A percentile compares a stretch with the other conserved stretches of the same genome.
These are phyloP conservation scores for Globisporangium middletonii DNA, from an alignment of 352 stramenopile species.

Conservation along the genomic window DNA sequence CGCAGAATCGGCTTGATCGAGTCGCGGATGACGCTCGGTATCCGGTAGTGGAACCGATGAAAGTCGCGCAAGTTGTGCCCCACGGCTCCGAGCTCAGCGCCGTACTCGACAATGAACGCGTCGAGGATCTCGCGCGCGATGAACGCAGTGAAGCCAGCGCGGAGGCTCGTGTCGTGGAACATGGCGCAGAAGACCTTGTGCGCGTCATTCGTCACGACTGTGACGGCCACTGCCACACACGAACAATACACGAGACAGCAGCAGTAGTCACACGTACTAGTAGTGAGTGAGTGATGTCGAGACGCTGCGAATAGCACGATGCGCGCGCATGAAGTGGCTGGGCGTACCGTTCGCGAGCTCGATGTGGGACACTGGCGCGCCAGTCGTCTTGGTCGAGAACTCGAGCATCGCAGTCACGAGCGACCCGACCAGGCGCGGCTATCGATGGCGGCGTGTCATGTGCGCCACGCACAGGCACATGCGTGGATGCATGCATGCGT, in stretches of 20 bases:
- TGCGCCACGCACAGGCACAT: background rate
- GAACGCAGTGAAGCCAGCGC: conserved; percentile 76
- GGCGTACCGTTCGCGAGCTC: conserved; percentile 69
- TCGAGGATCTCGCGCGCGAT: conserved; percentile 85
- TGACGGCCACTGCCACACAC: conserved; percentile 61
- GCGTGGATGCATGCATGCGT: background rate
- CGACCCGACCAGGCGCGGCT: conserved; percentile 87
- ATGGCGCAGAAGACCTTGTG: conserved; percentile 90
- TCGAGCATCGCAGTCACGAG: conserved; percentile 90
- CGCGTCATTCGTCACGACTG: conserved; percentile 83
- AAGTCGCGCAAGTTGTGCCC: conserved; percentile 91
- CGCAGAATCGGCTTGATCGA: conserved; percentile 79
- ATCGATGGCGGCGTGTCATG: background rate
- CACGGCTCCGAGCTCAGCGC: conserved; percentile 66
- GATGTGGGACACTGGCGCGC: conserved; percentile 88
- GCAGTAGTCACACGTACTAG: background rate
- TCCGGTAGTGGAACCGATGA: conserved; percentile 85
- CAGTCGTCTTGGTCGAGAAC: conserved; percentile 87
- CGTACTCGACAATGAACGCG: conserved; percentile 78
- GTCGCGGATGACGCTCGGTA: conserved; percentile 76
- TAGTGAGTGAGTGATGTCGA: background rate
- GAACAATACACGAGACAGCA: no score
- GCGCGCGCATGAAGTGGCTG: background rate
- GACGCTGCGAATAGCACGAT: background rate
- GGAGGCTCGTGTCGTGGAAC: conserved; percentile 85